A percentile compares a stretch with the other conserved stretches of the same genome.
These are phyloP conservation scores for Durotheca rogersii DNA, from an alignment of 495 filamentous ascomycete species.

Conservation along the genomic window DNA sequence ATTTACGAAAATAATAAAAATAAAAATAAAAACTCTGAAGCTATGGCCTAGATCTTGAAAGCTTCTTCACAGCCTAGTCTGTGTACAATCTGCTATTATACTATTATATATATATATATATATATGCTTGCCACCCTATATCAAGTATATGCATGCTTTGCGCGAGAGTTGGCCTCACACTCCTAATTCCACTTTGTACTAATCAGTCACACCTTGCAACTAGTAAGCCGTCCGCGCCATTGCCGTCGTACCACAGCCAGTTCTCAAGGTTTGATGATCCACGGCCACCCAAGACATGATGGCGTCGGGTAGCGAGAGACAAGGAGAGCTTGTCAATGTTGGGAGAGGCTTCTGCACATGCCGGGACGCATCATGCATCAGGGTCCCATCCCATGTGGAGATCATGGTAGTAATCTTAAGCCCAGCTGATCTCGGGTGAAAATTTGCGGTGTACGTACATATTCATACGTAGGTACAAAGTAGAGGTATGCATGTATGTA, in stretches of 20 bases:
- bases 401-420: constrained; percentile 35
- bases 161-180: constrained; percentile 23
- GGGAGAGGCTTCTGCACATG: constrained; percentile 34
- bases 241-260: constrained; percentile 7
- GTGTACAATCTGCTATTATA: no score
- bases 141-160: constrained; percentile 13
- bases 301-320: constrained; percentile 32
- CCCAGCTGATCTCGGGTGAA: constrained; percentile 35
- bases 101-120: not conserved
- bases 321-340: constrained; percentile 28
- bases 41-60: constrained; percentile 24
- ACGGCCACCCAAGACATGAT: constrained; percentile 25
- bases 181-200: constrained; percentile 21
- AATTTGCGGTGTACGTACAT: constrained; percentile 36
- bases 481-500: no score
- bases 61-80: no score
- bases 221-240: constrained; percentile 24
- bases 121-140: constrained; percentile 1
- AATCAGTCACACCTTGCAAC: constrained; percentile 17
- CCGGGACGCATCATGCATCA: constrained; percentile 34
- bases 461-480: no score
- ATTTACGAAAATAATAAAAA: not conserved
- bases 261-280: constrained; percentile 27
- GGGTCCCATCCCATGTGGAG: constrained; percentile 34
- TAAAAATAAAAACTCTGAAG: constrained; percentile 27